A percentile compares a stretch with the other conserved stretches of the same genome.
phyloP scores from a whole-genome alignment of 768 basidiomycete genomes.

The Coprinopsis strossmayeri region DNA sequence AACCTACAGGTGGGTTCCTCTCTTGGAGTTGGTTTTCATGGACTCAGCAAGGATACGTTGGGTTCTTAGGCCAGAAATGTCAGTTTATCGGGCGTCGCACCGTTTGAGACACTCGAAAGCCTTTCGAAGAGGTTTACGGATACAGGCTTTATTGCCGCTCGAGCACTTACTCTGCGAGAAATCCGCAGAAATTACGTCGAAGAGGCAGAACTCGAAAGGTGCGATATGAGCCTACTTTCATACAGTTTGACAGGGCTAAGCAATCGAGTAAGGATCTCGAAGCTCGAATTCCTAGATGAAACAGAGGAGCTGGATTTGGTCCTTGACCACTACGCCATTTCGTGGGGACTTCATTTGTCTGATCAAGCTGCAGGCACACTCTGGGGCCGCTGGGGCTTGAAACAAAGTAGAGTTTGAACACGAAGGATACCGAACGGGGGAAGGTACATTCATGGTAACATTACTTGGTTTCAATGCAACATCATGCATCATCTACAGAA shows the following conservation, averaged over 20 bases:
- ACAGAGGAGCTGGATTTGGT: constrained; percentile 92
- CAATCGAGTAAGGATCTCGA: constrained; percentile 67
- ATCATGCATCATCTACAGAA: too few species aligned
- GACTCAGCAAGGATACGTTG: neutral
- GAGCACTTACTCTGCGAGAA: constrained; percentile 61
- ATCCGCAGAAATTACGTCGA: constrained; percentile 50
- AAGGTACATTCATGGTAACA: too few species aligned
- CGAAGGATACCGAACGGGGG: too few species aligned
- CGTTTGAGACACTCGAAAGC: constrained; percentile 50
- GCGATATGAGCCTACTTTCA: constrained; percentile 15
- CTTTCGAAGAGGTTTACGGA: constrained; percentile 55
- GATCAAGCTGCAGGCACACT: constrained; percentile 5
- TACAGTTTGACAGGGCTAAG: neutral
- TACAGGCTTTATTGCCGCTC: constrained; percentile 46
- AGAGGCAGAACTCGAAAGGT: constrained; percentile 52
- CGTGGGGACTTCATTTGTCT: constrained; percentile 49
- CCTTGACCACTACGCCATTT: constrained; percentile 82
- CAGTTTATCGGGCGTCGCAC: constrained; percentile 62
- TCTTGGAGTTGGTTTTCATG: too few species aligned
- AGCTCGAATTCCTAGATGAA: constrained; percentile 87
- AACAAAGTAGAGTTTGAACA: constrained; percentile 13
- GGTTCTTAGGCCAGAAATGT: constrained; percentile 58
- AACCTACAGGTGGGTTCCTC: constrained; percentile 63
- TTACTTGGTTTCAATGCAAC: too few species aligned
- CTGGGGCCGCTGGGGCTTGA: constrained; percentile 34